Conservation (phyloP, 495 filamentous ascomycete genomes). For the Darksidea phi region DNA sequence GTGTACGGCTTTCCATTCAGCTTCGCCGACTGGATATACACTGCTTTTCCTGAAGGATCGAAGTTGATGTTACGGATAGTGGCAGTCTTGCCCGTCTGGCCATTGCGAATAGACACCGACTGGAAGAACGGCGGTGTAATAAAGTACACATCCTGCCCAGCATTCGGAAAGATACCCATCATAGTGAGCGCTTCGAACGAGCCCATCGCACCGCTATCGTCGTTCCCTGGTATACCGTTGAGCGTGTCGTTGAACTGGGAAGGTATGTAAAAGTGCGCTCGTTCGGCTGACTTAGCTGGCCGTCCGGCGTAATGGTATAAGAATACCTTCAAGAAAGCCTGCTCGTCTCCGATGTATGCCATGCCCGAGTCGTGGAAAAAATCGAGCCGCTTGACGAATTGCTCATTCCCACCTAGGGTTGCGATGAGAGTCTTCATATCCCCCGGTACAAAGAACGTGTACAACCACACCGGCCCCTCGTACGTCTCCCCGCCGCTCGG, state of each 20-base stretch:
- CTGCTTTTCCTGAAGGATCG: conserved; percentile 54
- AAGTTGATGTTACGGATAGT: conserved; percentile 62
- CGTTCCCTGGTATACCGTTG: conserved; percentile 69
- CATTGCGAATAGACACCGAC: conserved; percentile 59
- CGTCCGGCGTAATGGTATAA: conserved; percentile 73
- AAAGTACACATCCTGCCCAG: conserved; percentile 74
- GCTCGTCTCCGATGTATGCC: conserved; percentile 72
- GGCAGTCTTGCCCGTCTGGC: conserved; percentile 61
- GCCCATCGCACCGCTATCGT: conserved; percentile 73
- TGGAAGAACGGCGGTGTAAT: conserved; percentile 62
- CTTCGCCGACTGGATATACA: conserved; percentile 70
- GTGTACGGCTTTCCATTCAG: conserved; percentile 64
- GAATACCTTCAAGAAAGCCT: conserved; percentile 65
- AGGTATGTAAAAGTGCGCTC: conserved; percentile 66
- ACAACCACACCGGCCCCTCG: conserved; percentile 70
- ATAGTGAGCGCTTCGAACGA: conserved; percentile 68
- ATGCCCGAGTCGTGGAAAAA: conserved; percentile 66
- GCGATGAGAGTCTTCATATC: conserved; percentile 65
- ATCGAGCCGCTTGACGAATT: conserved; percentile 62
- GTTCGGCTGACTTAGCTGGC: conserved; percentile 61
- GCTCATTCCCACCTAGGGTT: conserved; percentile 58
- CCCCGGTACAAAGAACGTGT: conserved; percentile 64
- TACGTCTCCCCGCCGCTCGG: conserved; percentile 67
- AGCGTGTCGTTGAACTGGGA: conserved; percentile 61
- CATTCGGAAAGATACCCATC: conserved; percentile 74